Percentiles rank a stretch among this genome's conserved stretches.
phyloP scores from a whole-genome alignment of 768 basidiomycete genomes.

The Suillus spraguei region DNA sequence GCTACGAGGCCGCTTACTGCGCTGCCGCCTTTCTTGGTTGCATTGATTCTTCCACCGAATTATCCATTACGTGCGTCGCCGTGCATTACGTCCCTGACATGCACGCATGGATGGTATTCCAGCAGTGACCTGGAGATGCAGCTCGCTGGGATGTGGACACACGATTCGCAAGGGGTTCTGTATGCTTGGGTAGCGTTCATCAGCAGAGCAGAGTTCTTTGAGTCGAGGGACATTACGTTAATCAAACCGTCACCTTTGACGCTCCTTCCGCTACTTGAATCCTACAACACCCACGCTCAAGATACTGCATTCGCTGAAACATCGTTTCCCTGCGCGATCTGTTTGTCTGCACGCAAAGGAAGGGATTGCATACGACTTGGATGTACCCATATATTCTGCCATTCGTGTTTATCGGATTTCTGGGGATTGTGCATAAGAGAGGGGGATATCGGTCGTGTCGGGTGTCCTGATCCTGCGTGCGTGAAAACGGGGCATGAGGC shows the following conservation, averaged over 20 bases:
- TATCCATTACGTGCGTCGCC: conserved; percentile 64
- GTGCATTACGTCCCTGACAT: conserved; percentile 52
- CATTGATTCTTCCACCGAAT: conserved; percentile 49
- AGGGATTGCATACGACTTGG: conserved; percentile 67
- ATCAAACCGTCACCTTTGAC: conserved; percentile 58
- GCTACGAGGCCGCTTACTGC: conserved; percentile 40
- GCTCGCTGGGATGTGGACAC: conserved; percentile 60
- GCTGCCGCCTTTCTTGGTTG: conserved; percentile 66
- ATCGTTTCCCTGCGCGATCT: conserved; percentile 77
- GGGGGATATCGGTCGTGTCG: conserved; percentile 73
- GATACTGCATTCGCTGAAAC: conserved; percentile 59
- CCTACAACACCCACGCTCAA: conserved; percentile 50
- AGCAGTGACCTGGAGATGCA: conserved; percentile 35
- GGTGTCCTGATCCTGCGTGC: conserved; percentile 81
- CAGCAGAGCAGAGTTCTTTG: conserved; percentile 65
- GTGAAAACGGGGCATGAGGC: conserved; percentile 64
- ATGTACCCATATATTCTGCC: conserved; percentile 84
- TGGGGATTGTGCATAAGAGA: conserved; percentile 83
- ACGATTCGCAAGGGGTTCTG: conserved; percentile 56
- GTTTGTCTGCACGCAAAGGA: conserved; percentile 74
- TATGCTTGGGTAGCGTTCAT: conserved; percentile 77
- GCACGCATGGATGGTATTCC: conserved; percentile 63
- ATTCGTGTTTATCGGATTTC: conserved; percentile 75
- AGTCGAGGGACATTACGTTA: conserved; percentile 46
- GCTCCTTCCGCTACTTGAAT: conserved; percentile 49